A percentile compares a stretch with the other conserved stretches of the same genome.
Conservation (phyloP, 805 yeast species). For the Ogataea nitratoaversa region DNA sequence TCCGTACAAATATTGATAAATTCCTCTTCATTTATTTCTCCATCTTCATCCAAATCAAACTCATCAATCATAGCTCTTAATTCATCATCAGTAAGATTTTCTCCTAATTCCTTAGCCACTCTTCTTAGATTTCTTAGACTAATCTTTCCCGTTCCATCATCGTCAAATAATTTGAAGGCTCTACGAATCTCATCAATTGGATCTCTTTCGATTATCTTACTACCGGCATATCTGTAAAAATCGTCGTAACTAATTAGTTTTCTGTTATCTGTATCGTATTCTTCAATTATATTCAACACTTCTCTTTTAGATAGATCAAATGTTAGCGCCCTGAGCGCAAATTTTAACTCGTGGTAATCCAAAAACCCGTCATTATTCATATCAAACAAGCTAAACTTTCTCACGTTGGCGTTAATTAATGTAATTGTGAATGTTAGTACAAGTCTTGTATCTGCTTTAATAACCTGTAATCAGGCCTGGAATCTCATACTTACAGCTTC, state of each 20-base stretch:
- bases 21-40: constrained; percentile 88
- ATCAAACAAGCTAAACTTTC: constrained; percentile 73
- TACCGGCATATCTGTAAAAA: constrained; percentile 77
- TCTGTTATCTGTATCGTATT: constrained; percentile 74
- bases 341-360: constrained; percentile 91
- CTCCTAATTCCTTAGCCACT: constrained; percentile 91
- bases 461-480: not conserved
- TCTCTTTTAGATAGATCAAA: constrained; percentile 77
- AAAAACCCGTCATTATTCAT: constrained; percentile 86
- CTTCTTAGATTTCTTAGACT: constrained; percentile 76
- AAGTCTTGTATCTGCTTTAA: not conserved
- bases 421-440: constrained; percentile 7
- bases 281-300: constrained; percentile 70
- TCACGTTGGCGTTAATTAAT: not conserved
- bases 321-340: constrained; percentile 90
- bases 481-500: constrained; percentile 59
- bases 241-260: constrained; percentile 74
- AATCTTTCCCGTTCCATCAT: constrained; percentile 82
- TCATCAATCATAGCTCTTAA: constrained; percentile 96
- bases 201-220: constrained; percentile 78
- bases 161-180: constrained; percentile 87
- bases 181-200: constrained; percentile 89
- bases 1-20: constrained; percentile 87
- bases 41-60: constrained; percentile 94
- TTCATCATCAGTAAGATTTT: constrained; percentile 87